These are phyloP conservation scores for Kodamaea fungicola DNA, from an alignment of 1,139 yeast species.

Conservation along the genomic window DNA sequence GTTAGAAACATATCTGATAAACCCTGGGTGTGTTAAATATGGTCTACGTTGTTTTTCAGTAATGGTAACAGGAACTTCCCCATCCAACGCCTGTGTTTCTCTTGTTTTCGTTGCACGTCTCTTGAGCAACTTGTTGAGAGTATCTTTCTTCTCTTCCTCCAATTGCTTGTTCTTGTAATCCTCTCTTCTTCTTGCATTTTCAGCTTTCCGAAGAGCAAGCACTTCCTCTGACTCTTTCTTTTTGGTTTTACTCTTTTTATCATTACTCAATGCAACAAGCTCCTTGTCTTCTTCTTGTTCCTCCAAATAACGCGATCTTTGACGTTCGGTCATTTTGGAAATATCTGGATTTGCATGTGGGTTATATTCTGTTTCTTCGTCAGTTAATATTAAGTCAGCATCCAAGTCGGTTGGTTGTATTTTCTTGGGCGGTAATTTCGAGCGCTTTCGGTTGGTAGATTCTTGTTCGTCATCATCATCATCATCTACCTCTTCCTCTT, in stretches of 20 bases:
- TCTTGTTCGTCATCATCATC: conserved; percentile 20
- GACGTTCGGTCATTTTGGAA: conserved; percentile 61
- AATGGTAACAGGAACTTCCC: conserved; percentile 16
- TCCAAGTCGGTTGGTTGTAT: conserved; percentile 23
- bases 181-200: conserved; percentile 83
- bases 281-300: conserved; percentile 18
- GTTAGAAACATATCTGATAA: conserved; percentile 33
- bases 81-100: conserved; percentile 34
- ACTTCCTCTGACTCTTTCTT: conserved; percentile 79
- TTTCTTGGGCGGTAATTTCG: conserved; percentile 8
- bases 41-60: conserved; percentile 33
- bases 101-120: conserved; percentile 74
- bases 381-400: conserved; percentile 40
- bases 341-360: conserved; percentile 44
- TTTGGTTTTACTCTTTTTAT: conserved; percentile 19
- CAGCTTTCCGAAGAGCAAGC: conserved; percentile 75
- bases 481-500: conserved; percentile 18
- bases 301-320: conserved; percentile 47
- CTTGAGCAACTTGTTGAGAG: conserved; percentile 78
- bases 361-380: conserved; percentile 43
- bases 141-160: conserved; percentile 91
- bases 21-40: conserved; percentile 31
- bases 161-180: conserved; percentile 78
- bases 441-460: conserved; percentile 11
- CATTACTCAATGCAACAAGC: conserved; percentile 26